Evolutionary conservation across 2,329 filamentous ascomycete genomes (phyloP).

Genomic region (Sclerotiophoma versabilis): DNA sequence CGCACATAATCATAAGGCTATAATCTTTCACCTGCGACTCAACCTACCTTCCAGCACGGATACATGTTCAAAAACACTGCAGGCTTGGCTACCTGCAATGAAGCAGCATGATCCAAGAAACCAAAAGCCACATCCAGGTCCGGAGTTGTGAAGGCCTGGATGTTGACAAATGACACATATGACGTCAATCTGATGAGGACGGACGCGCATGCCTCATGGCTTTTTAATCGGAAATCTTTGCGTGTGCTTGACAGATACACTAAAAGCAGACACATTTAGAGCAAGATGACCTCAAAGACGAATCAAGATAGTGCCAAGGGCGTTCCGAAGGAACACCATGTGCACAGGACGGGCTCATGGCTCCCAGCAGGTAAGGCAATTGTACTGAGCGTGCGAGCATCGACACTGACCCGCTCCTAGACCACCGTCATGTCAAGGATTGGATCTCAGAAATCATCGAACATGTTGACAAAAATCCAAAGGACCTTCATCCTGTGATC

Average conservation of each 20-base stretch:
- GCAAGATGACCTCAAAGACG: conserved; percentile 4
- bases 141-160: not conserved
- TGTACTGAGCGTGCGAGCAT: no score
- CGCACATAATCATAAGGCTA: not conserved
- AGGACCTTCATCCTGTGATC: conserved; percentile 65
- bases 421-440: conserved; percentile 67
- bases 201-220: not conserved
- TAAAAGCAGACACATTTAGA: not conserved
- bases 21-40: not conserved
- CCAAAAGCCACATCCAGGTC: not conserved
- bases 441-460: conserved; percentile 67
- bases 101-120: not conserved
- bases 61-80: not conserved
- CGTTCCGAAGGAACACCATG: conserved; percentile 26
- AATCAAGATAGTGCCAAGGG: conserved; percentile 24
- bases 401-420: conserved; percentile 53
- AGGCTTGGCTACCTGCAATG: not conserved
- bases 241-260: not conserved
- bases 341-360: conserved; percentile 25
- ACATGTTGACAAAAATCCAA: conserved; percentile 60
- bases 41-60: not conserved
- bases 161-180: not conserved
- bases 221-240: not conserved
- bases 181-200: conserved; percentile 12
- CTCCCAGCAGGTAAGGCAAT: conserved; percentile 1